A percentile compares a stretch with the other conserved stretches of the same genome.
Evolutionary conservation across 257 asterid genomes (phyloP).

Genomic region (Plectranthus barbatus): DNA sequence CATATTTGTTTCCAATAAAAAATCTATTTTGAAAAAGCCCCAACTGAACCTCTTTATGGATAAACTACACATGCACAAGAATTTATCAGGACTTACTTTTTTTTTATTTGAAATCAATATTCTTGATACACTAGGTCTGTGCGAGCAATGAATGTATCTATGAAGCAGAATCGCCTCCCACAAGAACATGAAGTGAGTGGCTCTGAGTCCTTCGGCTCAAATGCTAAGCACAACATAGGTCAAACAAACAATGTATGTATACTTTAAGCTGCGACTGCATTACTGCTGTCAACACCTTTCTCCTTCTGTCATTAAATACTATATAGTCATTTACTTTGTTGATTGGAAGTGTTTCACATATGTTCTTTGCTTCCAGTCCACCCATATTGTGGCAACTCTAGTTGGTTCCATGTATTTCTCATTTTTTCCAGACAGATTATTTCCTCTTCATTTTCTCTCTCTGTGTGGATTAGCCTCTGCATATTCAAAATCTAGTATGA

Average conservation of each 20-base stretch:
- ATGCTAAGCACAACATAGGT: constrained; percentile 39
- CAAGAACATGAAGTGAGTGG: constrained; percentile 56
- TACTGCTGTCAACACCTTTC: constrained; percentile 1
- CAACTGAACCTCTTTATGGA: neutral
- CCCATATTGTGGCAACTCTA: no score
- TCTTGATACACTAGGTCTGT: constrained; percentile 60
- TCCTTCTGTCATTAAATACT: neutral
- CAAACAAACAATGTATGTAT: constrained; percentile 57
- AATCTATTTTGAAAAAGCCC: neutral
- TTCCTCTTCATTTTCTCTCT: no score
- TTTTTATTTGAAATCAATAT: neutral
- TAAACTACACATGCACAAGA: neutral
- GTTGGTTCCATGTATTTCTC: no score
- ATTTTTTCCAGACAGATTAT: no score
- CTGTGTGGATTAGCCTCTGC: no score
- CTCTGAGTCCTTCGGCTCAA: constrained; percentile 33
- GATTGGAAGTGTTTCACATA: no score
- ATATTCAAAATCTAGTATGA: no score
- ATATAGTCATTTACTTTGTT: no score
- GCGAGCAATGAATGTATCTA: constrained; percentile 86
- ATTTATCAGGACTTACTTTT: neutral
- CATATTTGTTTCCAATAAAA: neutral
- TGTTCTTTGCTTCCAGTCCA: no score
- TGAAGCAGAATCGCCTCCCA: constrained; percentile 76
- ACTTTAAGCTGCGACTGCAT: constrained; percentile 16